Base-by-base conservation (phyloP, 1,284 basidiomycete genomes). In the Taiwanofungus camphoratus region DNA sequence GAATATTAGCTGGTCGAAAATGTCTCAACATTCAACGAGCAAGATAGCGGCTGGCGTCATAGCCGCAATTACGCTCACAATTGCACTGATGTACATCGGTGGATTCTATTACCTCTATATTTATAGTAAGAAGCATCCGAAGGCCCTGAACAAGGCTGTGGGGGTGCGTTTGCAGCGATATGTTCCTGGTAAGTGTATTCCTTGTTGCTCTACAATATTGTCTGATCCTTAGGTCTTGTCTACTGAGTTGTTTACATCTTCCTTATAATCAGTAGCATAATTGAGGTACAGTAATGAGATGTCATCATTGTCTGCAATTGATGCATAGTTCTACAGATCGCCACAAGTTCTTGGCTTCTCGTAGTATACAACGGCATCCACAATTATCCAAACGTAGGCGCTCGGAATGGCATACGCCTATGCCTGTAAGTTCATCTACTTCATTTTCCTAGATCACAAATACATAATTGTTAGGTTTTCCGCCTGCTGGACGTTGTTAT, bases 401-500 rank as follows among this genome's bases (percentile, higher is more conserved):
- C 65, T 16, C 64, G 65, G 21, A 67, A 54, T 5, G 73, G 66
- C 0, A 63, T 70, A 29, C 61, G 64, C 18, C 60, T 78, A 22
- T 55, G 75, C 12, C 50, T 79, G 78, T 78, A 49, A 44, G 71
- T 58, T n/a, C 30, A n/a, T 27, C 36, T 37, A 18, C 33, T 27
- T 12, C 18, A 23, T 16, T 19, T 38, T 16, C n/a, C 27, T 39
- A 22, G 16, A 41, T 20, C 27, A 13, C 8, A n/a, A 26, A 30
- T 16, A 41, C 29, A 34, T 12, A 36, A 12, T 6, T 24, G 15
- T 30, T 46, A 81, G 78, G 38, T 79, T 79, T 52, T 57, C 68
- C 8, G 68, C 74, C 4, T 73, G 68, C 46, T 82, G 79, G 79
- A 80, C 79, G 20, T 58, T 67, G 2, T 45, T 74, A 3, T 77